These are phyloP conservation scores for Chondrus crispus DNA, from an alignment of 23 red algal species.

Conservation along the genomic window DNA sequence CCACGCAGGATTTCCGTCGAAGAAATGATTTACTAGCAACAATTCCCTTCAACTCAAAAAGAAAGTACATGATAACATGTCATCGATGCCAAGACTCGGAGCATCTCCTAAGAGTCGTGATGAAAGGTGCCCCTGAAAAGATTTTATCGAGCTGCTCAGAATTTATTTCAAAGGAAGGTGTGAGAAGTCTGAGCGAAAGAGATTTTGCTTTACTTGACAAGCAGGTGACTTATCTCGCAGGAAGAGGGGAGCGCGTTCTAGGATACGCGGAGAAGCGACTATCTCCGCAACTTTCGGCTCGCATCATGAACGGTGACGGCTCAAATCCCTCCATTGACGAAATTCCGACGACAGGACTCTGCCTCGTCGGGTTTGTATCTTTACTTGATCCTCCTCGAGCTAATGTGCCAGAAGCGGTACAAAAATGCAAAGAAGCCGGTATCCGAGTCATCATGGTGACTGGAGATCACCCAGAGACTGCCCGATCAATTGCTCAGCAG, in stretches of 20 bases:
- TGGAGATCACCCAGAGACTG: constrained; percentile 84
- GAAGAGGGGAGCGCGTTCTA: constrained; percentile 67
- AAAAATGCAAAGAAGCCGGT: constrained; percentile 68
- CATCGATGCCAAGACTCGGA: constrained; percentile 21
- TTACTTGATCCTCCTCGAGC: constrained; percentile 83
- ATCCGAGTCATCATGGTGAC: constrained; percentile 93
- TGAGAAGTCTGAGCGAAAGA: constrained; percentile 16
- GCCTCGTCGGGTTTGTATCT: constrained; percentile 75
- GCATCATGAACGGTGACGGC: constrained; percentile 24
- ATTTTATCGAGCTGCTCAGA: constrained; percentile 49
- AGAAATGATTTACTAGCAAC: constrained; percentile 17
- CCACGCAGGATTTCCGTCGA: neutral
- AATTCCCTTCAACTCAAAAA: constrained; percentile 52
- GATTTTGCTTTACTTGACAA: constrained; percentile 47
- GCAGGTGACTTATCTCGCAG: constrained; percentile 50
- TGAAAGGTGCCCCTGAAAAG: constrained; percentile 94
- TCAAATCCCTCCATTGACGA: constrained; percentile 7
- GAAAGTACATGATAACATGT: constrained; percentile 68
- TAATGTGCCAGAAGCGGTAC: constrained; percentile 66
- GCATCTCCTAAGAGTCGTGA: constrained; percentile 56
- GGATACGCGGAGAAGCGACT: constrained; percentile 66
- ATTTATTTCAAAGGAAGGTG: constrained; percentile 12
- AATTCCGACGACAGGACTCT: constrained; percentile 46
- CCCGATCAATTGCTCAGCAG: constrained; percentile 66
- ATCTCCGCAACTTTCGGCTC: constrained; percentile 36